These are phyloP conservation scores for Metschnikowia sp. DNA, from an alignment of 805 yeast species.

Conservation along the genomic window DNA sequence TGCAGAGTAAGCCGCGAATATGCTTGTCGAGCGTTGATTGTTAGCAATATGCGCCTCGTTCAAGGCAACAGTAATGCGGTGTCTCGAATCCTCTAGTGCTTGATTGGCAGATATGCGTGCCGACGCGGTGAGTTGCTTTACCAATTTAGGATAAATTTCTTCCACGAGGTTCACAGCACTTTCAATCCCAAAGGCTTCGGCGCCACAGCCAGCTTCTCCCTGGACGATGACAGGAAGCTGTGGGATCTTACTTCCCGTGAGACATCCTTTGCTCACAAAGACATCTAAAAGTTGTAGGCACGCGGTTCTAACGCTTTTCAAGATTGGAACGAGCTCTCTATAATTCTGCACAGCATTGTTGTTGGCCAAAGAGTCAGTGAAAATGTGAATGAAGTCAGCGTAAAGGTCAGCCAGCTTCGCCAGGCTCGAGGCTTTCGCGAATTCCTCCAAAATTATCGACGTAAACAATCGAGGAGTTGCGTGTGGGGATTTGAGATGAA, in stretches of 20 bases:
- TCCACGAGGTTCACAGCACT: slow-evolving; percentile 67
- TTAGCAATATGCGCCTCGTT: slow-evolving; percentile 60
- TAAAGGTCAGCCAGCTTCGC: slow-evolving; percentile 17
- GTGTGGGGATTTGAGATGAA: slow-evolving; percentile 55
- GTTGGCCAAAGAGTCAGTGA: slow-evolving; percentile 38
- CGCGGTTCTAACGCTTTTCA: slow-evolving; percentile 81
- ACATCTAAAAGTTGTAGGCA: slow-evolving; percentile 79
- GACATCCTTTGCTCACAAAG: slow-evolving; percentile 71
- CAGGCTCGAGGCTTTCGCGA: slow-evolving; percentile 36
- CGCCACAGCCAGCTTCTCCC: slow-evolving; percentile 93
- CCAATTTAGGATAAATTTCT: slow-evolving; percentile 63
- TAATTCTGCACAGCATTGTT: slow-evolving; percentile 51
- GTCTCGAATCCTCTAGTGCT: slow-evolving; percentile 74
- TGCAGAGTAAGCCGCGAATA: slow-evolving; percentile 74
- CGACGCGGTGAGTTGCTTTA: slow-evolving; percentile 60
- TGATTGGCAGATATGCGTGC: slow-evolving; percentile 67
- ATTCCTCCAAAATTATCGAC: slow-evolving; percentile 70
- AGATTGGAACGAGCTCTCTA: slow-evolving; percentile 82
- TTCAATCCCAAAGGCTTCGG: slow-evolving; percentile 81
- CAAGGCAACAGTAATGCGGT: slow-evolving; percentile 62
- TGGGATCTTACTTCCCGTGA: slow-evolving; percentile 70
- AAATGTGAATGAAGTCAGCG: slow-evolving; percentile 22
- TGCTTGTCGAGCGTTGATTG: slow-evolving; percentile 50
- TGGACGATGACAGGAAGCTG: slow-evolving; percentile 85
- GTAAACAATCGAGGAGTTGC: slow-evolving; percentile 78